phyloP scores from a whole-genome alignment of 2,329 filamentous ascomycete species.

The Aureobasidium sp. region DNA sequence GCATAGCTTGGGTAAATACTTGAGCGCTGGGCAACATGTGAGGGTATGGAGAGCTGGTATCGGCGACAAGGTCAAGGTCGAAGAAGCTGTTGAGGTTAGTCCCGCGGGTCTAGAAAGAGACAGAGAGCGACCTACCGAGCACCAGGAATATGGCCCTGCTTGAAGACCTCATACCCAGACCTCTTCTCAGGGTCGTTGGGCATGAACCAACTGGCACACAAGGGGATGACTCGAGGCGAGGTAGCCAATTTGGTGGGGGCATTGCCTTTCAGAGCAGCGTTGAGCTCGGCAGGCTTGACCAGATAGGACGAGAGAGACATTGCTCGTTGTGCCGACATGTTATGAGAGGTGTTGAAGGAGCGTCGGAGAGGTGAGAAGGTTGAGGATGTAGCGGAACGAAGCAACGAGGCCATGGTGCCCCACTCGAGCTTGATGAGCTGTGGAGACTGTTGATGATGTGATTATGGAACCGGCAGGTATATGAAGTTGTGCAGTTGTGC shows the following conservation, averaged over 20 bases:
- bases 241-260: conserved; percentile 71
- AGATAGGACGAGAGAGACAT: conserved; percentile 67
- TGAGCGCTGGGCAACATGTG: conserved; percentile 88
- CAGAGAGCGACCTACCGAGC: conserved; percentile 45
- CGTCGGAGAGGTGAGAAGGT: not conserved
- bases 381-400: not conserved
- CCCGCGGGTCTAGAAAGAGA: no score
- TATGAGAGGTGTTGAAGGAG: not conserved
- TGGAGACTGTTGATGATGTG: conserved; percentile 5
- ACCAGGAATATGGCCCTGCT: conserved; percentile 74
- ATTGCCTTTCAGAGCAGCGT: conserved; percentile 75
- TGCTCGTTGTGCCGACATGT: conserved; percentile 4
- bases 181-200: conserved; percentile 74
- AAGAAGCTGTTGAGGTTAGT: conserved; percentile 57
- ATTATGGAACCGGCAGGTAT: not conserved
- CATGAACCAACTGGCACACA: conserved; percentile 94
- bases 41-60: conserved; percentile 80
- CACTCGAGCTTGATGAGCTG: not conserved
- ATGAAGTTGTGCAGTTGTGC: not conserved
- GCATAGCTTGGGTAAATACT: conserved; percentile 81
- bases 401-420: conserved; percentile 9
- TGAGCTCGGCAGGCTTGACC: conserved; percentile 75
- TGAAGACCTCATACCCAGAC: conserved; percentile 73
- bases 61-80: conserved; percentile 85
- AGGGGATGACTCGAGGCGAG: conserved; percentile 73